Base-by-base conservation (phyloP, 495 filamentous ascomycete genomes). In the Trichocladium uniseriatum region DNA sequence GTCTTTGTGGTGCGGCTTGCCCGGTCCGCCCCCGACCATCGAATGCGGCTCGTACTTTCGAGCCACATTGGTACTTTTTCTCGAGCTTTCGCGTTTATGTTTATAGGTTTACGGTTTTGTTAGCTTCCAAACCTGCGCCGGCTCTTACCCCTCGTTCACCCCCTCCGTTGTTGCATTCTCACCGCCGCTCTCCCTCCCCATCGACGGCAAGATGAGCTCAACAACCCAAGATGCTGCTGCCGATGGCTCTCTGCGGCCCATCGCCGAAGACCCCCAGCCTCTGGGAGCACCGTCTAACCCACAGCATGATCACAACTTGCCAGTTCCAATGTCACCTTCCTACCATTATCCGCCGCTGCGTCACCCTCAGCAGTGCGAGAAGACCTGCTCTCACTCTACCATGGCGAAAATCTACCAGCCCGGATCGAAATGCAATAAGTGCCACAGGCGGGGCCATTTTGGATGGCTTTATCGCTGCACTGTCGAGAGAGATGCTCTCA, bases 401-500 rank as follows among this genome's bases (percentile, higher is more conserved):
- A 79, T 86, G 79, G 70, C 75, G 4, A 71, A 77, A 11, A 40
- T 79, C 5, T 81, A 79, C 56, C 61, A 61, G 20, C 56, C 60
- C 16, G 27, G 55, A 0, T 56, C 69, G 34, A 47, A 41, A 13
- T 90, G 86, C 64, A 47, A 69, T 3, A 36, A 68, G 3, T 87
- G 84, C 52, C 56, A 62, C 13, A 58, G 59, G 41, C 49, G 51
- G 1, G 71, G 78, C 5, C 54, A 65, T 13, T 70, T 78, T 38
- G 79, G 82, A 22, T 88, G 79, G 77, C 65, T 89, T 18, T 89
- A 84, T 52, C 59, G 68, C 37, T 89, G 86, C 59, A 74, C 68
- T 5, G 71, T 79, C 54, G 83, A 88, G 56, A 63, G 66, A 16
- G 72, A 77, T 19, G 38, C 66, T n/a, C 29, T 73, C 6, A 60